Evolutionary conservation across 805 yeast species (phyloP), one percentile per base, ranked within the genome.

Genomic region (Saturnispora quitensis): DNA sequence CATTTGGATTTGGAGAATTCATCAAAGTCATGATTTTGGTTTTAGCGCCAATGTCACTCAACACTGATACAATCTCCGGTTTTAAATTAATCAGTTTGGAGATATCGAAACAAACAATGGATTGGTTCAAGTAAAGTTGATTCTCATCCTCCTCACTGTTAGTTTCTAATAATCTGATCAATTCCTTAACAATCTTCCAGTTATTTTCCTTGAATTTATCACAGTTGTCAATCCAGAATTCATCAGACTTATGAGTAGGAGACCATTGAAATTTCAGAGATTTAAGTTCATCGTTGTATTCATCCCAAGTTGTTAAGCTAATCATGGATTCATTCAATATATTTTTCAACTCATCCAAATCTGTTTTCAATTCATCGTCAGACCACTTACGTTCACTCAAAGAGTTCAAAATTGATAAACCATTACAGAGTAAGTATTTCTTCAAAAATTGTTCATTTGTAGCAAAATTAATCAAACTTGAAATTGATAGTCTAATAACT

Each of bases 311-410:
- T 4, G 97, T 84, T 72, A 93, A 78, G 58, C 79, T 81, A 47
- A 82, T 78, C 55, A 84, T 89, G 47, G 88, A 84, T 28, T 81
- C 85, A 56, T 80, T 81, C 57, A 91, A 75, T n/a, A 73, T 72
- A 35, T 74, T 79, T 53, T 74, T 70, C 57, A 93, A 72, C 33
- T 69, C 65, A 22, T 71, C 73, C 58, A 93, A 77, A 65, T 89
- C 97, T 18, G 72, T 73, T 45, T 86, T 78, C 60, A 93, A 77
- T 66, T 93, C 99, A 56, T 88, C 93, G 66, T 93, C 99, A 5
- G 95, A 85, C 84, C 96, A 90, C 68, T 93, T 93, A 62, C 98
- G 76, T 55, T 86, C 91, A 58, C 81, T 78, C 60, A 93, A 76
- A 53, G 82, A 79, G 59, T 77, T 79, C 53, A 88, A 72, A 8